phyloP scores from a whole-genome alignment of 108 stramenopile species.

The Skeletonema tropicum region DNA sequence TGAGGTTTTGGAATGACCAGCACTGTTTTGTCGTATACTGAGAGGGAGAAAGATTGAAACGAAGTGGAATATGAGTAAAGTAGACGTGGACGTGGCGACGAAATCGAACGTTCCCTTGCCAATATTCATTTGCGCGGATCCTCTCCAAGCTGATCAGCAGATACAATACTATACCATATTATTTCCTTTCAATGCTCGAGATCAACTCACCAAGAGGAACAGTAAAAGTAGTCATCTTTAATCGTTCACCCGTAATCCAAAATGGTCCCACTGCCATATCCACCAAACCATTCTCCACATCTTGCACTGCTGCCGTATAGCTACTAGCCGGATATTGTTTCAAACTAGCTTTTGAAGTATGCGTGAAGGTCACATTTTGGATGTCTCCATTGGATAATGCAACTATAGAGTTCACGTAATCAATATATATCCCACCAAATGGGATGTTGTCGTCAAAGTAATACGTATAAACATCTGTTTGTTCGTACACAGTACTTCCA shows the following conservation, averaged over 20 bases:
- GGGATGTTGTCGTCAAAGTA: slow-evolving; percentile 18
- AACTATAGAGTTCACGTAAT: slow-evolving; percentile 8
- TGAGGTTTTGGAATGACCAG: slow-evolving; percentile 21
- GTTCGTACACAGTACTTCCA: neutral
- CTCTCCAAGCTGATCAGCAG: neutral
- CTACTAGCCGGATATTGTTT: neutral
- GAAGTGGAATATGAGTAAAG: too few relatives aligned
- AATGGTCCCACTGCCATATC: slow-evolving; percentile 32
- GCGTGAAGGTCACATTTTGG: slow-evolving; percentile 14
- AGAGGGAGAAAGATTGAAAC: neutral
- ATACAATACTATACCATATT: too few relatives aligned
- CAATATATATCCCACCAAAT: slow-evolving; percentile 12
- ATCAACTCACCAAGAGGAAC: slow-evolving; percentile 1
- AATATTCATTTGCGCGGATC: neutral
- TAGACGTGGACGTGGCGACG: too few relatives aligned
- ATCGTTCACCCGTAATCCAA: slow-evolving; percentile 22
- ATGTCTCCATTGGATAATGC: slow-evolving; percentile 19
- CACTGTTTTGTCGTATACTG: slow-evolving; percentile 27
- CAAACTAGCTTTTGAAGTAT: slow-evolving; percentile 11
- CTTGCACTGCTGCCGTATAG: slow-evolving; percentile 18
- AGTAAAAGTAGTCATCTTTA: slow-evolving; percentile 5
- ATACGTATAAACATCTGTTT: neutral
- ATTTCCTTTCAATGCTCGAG: too few relatives aligned
- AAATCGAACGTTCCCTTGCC: too few relatives aligned
- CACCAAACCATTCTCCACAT: slow-evolving; percentile 23